Evolutionary conservation across 345 rosid genomes (phyloP).

Genomic region (Acer yangbiense): DNA sequence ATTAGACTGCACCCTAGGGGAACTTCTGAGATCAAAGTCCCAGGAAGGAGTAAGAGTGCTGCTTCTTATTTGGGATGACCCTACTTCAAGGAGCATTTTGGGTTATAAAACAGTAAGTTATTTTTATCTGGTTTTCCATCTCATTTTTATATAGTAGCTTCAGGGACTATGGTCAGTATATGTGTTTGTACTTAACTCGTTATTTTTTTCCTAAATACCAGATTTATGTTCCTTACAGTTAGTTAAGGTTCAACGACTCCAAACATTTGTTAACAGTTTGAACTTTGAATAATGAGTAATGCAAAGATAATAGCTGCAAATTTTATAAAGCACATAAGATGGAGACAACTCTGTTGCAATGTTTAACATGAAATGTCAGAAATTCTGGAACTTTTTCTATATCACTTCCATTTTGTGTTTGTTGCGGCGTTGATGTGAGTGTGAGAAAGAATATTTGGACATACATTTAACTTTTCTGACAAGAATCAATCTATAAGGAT

Average conservation of each 20-base stretch:
- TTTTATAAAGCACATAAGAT: background rate
- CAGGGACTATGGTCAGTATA: background rate
- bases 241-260: background rate
- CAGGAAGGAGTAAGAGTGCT: conserved; percentile 95
- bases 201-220: background rate
- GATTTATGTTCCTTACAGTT: background rate
- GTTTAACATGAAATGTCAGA: background rate
- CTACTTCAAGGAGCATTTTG: conserved; percentile 87
- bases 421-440: background rate
- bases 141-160: conserved; percentile 6
- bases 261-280: background rate
- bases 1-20: conserved; percentile 63
- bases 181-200: background rate
- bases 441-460: conserved; percentile 1
- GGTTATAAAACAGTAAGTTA: conserved; percentile 79
- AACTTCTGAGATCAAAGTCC: conserved; percentile 81
- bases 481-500: background rate
- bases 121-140: background rate
- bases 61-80: conserved; percentile 97
- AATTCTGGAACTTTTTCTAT: background rate
- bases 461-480: background rate
- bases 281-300: background rate
- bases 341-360: background rate
- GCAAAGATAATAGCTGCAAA: background rate
- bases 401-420: background rate